Base-by-base conservation (phyloP, 345 rosid species). In the Aurinia saxatilis region DNA sequence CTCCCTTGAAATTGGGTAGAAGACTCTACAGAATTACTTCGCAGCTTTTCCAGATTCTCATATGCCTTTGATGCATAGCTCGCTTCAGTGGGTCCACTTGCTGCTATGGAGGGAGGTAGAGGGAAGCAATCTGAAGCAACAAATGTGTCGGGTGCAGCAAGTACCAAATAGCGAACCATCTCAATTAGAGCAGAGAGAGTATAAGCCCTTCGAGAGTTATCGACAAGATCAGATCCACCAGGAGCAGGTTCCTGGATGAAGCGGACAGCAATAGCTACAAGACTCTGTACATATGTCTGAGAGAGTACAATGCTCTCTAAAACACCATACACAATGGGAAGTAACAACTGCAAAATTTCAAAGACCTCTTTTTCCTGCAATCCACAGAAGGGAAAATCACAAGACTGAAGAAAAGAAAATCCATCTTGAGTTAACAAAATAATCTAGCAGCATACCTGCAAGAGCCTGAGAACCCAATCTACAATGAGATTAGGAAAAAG, bases 61-160 rank as follows among this genome's bases (percentile, higher is more conserved):
- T 77, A 81, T 63, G 81, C 74, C 80, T 86, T 95, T 40, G 85
- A 78, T 44, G 76, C 63, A 77, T 80, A 83, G 70, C 78, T 73
- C 50, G 84, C 95, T 70, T 88, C 95, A 74, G 53, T 84, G 50
- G 71, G 67, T 47, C 88, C 79, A 70, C 81, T 80, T 46, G 92
- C 86, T 60, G 86, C 59, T 34, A 88, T 87, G 63, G 82, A 81
- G 11, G 85, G 60, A 17, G 98, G 99, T 50, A 95, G 81, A 21
- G 99, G 98, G 64, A 95, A 88, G 80, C 93, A 95, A 77, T 95
- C 98, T 72, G 86, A 57, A 54, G 90, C 87, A 75, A 95, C 95
- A 80, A 95, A 95, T 40, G 99, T 82, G 76, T 95, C 95, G 1
- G 99, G 98, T 34, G 86, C 91, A 74, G 91, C 90, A 56, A 84